A percentile compares a stretch with the other conserved stretches of the same genome.
phyloP scores from a whole-genome alignment of 768 basidiomycete species.

The Lactarius vividus region DNA sequence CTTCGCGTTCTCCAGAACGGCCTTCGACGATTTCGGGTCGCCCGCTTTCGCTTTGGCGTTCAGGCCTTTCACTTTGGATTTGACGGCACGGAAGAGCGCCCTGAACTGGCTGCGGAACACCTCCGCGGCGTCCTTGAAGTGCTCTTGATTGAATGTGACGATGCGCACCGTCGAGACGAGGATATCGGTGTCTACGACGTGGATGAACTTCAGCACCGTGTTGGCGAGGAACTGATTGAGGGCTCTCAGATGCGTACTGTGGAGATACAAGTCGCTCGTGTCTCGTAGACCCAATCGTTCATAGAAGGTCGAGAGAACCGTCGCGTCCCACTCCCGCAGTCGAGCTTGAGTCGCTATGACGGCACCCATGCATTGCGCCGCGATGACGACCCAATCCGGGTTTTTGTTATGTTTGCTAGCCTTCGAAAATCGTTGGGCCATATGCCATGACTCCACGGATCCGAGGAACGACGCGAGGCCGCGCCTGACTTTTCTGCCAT shows the following conservation, averaged over 20 bases:
- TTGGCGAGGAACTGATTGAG: conserved; percentile 11
- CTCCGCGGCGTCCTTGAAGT: not conserved
- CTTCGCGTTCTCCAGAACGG: not conserved
- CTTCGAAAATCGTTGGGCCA: not conserved
- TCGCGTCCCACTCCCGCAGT: no score
- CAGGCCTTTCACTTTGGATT: no score
- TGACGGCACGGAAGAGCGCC: not conserved
- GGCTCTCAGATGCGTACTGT: not conserved
- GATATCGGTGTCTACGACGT: not conserved
- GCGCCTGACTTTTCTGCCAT: not conserved
- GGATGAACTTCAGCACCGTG: not conserved
- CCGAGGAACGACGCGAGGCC: not conserved
- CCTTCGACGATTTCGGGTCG: no score
- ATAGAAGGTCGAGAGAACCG: not conserved
- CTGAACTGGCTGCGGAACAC: conserved; percentile 4
- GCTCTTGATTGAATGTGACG: not conserved
- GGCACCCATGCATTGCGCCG: conserved; percentile 7
- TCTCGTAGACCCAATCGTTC: not conserved
- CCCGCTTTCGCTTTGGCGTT: no score
- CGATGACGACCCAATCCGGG: not conserved
- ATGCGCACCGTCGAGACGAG: not conserved
- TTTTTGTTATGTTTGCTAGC: not conserved
- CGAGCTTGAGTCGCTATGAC: not conserved
- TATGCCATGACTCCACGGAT: not conserved
- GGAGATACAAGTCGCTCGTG: not conserved